Base-by-base conservation (phyloP, 306 rosid genomes). In the Gleditsia sinensis region DNA sequence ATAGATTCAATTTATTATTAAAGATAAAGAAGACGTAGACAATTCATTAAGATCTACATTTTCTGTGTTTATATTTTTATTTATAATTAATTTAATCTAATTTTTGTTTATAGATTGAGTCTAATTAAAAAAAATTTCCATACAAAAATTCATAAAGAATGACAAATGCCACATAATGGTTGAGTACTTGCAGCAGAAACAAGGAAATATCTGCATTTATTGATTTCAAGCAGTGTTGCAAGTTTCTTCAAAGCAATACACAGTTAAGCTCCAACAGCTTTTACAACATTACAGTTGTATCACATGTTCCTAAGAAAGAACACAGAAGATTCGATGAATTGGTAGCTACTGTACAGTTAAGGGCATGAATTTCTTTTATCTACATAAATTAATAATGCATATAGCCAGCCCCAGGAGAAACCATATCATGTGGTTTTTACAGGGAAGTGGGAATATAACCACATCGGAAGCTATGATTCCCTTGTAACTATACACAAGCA, bases 401-500 rank as follows among this genome's bases (percentile, higher is more conserved):
- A 36, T 13, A 42, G 33, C 34, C 25, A 59, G 9, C 42, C 63
- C 49, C 74, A 37, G 65, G 8, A 14, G 39, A 54, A 71, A 20
- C 60, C 49, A 59, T 28, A 25, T 27, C 43, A 58, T 24, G 46
- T 13, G 59, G 67, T 62, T 51, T 34, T 48, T n/a, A 76, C n/a
- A 16, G 51, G 24, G 24, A 19, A 19, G 55, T 8, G 67, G 48
- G 68, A 71, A 55, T 14, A 13, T 36, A 63, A 14, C 24, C 56
- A n/a, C 17, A 9, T 24, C 56, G 16, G n/a, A 19, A 45, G 20
- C 63, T 32, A 21, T 13, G 24, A 30, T 49, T 48, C 13, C 13
- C 28, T 21, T 34, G 17, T 7, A 24, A 76, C 54, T 40, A 57
- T 54, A 59, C 70, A 74, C 21, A 66, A 72, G 53, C 32, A 77